A percentile compares a stretch with the other conserved stretches of the same genome.
These are phyloP conservation scores for Apiospora hydei DNA, from an alignment of 2,329 filamentous ascomycete genomes.

Conservation along the genomic window DNA sequence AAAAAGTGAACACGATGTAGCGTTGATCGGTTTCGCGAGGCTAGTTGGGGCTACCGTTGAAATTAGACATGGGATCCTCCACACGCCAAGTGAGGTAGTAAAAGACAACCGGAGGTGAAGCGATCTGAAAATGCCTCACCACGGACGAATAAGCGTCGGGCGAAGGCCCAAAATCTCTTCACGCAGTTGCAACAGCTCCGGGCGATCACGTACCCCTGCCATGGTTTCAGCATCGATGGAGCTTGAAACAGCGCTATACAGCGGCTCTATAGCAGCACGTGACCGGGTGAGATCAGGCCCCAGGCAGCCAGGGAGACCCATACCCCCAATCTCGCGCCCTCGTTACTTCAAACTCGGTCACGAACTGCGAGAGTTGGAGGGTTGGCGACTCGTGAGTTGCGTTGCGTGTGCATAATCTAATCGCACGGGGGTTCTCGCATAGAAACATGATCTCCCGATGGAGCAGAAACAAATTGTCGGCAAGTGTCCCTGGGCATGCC, in stretches of 20 bases:
- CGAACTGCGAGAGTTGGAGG: not conserved
- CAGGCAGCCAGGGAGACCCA: not conserved
- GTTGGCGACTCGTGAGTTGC: not conserved
- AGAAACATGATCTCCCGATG: conserved; percentile 24
- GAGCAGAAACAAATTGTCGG: conserved; percentile 18
- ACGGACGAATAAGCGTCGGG: conserved; percentile 26
- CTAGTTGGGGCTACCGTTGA: conserved; percentile 32
- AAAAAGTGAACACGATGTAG: conserved; percentile 32
- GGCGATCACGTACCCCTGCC: conserved; percentile 26
- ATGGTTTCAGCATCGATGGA: conserved; percentile 37
- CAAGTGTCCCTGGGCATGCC: not conserved
- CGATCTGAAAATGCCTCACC: conserved; percentile 38
- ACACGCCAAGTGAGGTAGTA: conserved; percentile 30
- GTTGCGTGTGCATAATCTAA: not conserved
- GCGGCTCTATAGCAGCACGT: conserved; percentile 34
- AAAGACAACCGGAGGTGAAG: conserved; percentile 27
- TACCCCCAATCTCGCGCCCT: not conserved
- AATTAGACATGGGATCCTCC: conserved; percentile 14
- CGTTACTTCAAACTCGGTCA: not conserved
- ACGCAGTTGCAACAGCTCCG: conserved; percentile 24
- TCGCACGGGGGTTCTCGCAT: not conserved
- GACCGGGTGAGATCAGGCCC: conserved; percentile 23
- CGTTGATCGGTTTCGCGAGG: conserved; percentile 40
- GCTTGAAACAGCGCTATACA: conserved; percentile 35
- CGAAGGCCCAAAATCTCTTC: conserved; percentile 26